Evolutionary conservation across 805 yeast genomes (phyloP), one percentile per base, ranked within the genome.

Genomic region (Tetrapisispora fleetii): DNA sequence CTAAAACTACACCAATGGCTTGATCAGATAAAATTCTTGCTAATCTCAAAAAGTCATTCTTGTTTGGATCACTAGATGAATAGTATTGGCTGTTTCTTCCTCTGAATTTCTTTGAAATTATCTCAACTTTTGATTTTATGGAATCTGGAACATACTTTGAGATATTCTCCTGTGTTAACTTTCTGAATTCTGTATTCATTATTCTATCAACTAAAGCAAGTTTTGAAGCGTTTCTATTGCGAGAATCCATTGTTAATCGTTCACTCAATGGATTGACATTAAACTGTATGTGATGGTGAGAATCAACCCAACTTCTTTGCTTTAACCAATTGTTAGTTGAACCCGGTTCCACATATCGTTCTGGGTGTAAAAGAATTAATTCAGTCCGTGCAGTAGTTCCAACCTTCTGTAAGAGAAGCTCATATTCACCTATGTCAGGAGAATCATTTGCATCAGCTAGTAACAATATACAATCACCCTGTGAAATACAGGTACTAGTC

Each of bases 401-500:
- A 38, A 83, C 74, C 53, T 84, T 82, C 27, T 88, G 73, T 13
- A 91, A 65, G 22, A 89, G 64, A 45, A 83, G 72, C 64, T 91
- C 99, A 60, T 81, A 89, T 46, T 89, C 97, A 4, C 98, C 96
- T 40, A 87, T 73, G 30, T 77, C 77, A 0, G 93, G 82, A 28
- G 77, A 76, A 18, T 81, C 77, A 8, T 75, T 71, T 0, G 96
- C 95, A 68, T 91, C 90, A 0, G 97, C 97, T 16, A 93, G 65
- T 17, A 93, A 69, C 32, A 93, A 69, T n/a, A 91, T 80, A 69
- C 97, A 90, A 65, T 91, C 98, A 17, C 96, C 98, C 64, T 91
- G 97, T 9, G 90, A 80, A 38, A 91, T 84, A 64, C 98, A 93
- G 0, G 96, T 87, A 9, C 79, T 75, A 0, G 96, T 87, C 99